Conservation (phyloP, 2,329 filamentous ascomycete species). For the Aspergillus glaucus region DNA sequence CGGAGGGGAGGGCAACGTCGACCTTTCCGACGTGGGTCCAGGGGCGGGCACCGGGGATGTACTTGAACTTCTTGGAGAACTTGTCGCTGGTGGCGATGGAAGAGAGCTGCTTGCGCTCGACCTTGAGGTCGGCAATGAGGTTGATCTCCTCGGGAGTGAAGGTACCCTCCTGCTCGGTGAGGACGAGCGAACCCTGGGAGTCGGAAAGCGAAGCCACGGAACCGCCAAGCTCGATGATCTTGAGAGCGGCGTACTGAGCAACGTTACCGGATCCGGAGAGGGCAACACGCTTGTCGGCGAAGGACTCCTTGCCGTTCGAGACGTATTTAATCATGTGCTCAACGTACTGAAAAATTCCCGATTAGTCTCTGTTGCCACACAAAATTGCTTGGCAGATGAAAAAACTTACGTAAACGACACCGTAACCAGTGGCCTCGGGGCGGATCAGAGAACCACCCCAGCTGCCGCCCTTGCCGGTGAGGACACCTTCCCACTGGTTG, state of each 20-base stretch:
- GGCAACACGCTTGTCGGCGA: slow-evolving; percentile 86
- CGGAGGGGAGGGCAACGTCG: slow-evolving; percentile 85
- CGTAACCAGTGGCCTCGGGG: slow-evolving; percentile 94
- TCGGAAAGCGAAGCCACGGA: slow-evolving; percentile 91
- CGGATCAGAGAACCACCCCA: slow-evolving; percentile 95
- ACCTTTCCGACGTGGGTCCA: slow-evolving; percentile 87
- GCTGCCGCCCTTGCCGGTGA: slow-evolving; percentile 88
- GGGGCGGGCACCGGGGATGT: slow-evolving; percentile 78
- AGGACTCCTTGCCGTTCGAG: slow-evolving; percentile 68
- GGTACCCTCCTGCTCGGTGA: slow-evolving; percentile 57
- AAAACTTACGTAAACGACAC: slow-evolving; percentile 65
- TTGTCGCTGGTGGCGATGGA: slow-evolving; percentile 55
- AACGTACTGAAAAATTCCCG: slow-evolving; percentile 53
- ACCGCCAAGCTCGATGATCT: slow-evolving; percentile 91
- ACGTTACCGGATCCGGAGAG: slow-evolving; percentile 97
- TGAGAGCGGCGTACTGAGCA: slow-evolving; percentile 93
- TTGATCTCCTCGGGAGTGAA: slow-evolving; percentile 76
- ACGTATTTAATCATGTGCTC: slow-evolving; percentile 91
- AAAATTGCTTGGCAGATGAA: background rate
- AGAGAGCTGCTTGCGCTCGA: slow-evolving; percentile 75
- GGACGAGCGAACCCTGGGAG: slow-evolving; percentile 77
- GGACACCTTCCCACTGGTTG: slow-evolving; percentile 90
- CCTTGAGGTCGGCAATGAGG: slow-evolving; percentile 77
- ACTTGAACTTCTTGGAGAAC: slow-evolving; percentile 66
- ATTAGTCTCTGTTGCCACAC: background rate